Conservation (phyloP, 768 basidiomycete species). For the Astraeus odoratus region DNA sequence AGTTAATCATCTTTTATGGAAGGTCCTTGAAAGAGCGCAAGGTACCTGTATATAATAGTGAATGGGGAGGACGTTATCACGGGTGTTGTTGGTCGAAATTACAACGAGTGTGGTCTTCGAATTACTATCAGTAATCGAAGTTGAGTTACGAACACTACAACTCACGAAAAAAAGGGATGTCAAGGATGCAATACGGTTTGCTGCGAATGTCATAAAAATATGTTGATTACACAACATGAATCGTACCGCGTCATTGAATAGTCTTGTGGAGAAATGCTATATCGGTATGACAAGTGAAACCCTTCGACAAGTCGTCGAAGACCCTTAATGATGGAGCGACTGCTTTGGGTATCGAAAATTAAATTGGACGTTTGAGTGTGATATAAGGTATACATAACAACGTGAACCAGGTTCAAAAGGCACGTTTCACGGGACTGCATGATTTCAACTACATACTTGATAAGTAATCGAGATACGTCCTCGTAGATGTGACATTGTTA, state of each 20-base stretch:
- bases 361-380: conserved; percentile 49
- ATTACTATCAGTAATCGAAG: conserved; percentile 6
- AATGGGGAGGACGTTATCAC: conserved; percentile 53
- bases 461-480: conserved; percentile 78
- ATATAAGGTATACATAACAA: conserved; percentile 35
- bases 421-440: too few relatives aligned
- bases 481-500: conserved; percentile 52
- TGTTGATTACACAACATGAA: not conserved
- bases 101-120: conserved; percentile 46
- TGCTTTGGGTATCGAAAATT: conserved; percentile 56
- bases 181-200: conserved; percentile 49
- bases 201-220: conserved; percentile 26
- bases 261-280: conserved; percentile 71
- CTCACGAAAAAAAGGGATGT: conserved; percentile 50
- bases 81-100: conserved; percentile 56
- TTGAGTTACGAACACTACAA: too few relatives aligned
- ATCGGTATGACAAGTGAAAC: conserved; percentile 58
- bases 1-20: conserved; percentile 82
- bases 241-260: conserved; percentile 59
- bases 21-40: conserved; percentile 57
- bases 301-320: conserved; percentile 43
- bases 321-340: conserved; percentile 47
- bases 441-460: conserved; percentile 41
- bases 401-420: not conserved
- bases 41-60: conserved; percentile 57